Base-by-base conservation (phyloP, 176 grass and related monocot genomes). In the Paspalum notatum region DNA sequence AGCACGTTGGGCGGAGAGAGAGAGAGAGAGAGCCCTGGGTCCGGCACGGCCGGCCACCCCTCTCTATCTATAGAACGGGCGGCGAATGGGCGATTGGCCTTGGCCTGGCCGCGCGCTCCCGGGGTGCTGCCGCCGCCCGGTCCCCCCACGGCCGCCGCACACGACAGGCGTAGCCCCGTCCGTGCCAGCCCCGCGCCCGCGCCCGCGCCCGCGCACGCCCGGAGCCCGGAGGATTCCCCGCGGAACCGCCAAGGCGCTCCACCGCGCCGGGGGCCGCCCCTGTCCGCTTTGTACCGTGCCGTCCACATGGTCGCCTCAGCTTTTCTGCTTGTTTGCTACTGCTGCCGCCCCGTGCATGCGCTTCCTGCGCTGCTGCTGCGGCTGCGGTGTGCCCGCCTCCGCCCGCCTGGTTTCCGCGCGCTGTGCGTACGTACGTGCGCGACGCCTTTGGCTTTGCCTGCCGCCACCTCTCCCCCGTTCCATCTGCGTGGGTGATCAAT, bases 221-320 rank as follows among this genome's bases (percentile, higher is more conserved):
- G 68, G 76, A 74, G 61, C 44, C 44, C 51, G 70, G 50, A 38
- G 55, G 10, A 61, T 61, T 61, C 5, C 24, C 58, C 45, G 45
- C 39, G 22, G 55, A 32, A 66, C 69, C 51, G 37, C 55, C 65
- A 52, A 64, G 32, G 20, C 17, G 57, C 59, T 22, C 56, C 83
- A 44, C 55, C 55, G 25, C 40, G 70, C 14, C 43, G 43, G 61
- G 70, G 43, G 8, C 72, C 61, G 21, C 46, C 12, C 12, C 26
- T 72, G 80, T 73, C 41, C 66, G 74, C 50, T 73, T 18, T 66
- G 86, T 22, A 73, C 80, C 74, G 27, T 73, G 59, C 74, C 66
- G 16, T 2, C 75, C 80, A 51, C 80, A 73, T 83, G 49, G 58
- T 49, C 26, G 51, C 3, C 44, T 32, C 66, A 54, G 41, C 58